phyloP scores from a whole-genome alignment of 2,329 filamentous ascomycete species.

The Fusarium vanettenii region DNA sequence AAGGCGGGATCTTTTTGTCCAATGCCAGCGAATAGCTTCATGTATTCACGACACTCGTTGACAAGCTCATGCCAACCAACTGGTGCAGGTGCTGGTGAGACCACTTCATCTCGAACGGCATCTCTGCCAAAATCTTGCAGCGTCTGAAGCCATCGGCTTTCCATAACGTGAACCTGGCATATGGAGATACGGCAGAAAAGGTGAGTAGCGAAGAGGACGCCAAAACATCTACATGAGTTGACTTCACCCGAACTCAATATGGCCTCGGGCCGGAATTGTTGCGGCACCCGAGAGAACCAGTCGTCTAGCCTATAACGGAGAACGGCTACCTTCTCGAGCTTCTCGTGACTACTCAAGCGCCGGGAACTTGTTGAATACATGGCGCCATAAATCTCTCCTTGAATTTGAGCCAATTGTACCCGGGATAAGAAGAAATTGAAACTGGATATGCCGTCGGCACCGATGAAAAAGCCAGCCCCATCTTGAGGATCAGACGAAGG shows the following conservation, averaged over 20 bases:
- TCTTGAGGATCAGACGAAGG: not conserved
- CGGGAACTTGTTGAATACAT: not conserved
- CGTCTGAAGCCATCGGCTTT: not conserved
- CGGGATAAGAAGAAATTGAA: slow-evolving; percentile 21
- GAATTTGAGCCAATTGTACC: slow-evolving; percentile 22
- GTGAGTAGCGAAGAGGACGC: slow-evolving; percentile 13
- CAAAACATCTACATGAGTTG: not conserved
- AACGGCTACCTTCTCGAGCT: not conserved
- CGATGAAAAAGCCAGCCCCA: not conserved
- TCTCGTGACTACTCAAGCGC: not conserved
- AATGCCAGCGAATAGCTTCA: not conserved
- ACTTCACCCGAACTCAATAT: not conserved
- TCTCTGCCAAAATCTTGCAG: not conserved
- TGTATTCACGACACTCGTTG: not conserved
- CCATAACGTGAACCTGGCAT: slow-evolving; percentile 1
- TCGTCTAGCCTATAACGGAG: not conserved
- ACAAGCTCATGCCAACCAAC: not conserved
- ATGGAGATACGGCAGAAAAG: not conserved
- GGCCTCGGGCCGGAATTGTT: not conserved
- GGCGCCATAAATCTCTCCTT: slow-evolving; percentile 21
- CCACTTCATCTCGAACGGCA: rapidly evolving
- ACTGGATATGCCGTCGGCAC: rapidly evolving
- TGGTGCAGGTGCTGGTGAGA: not conserved
- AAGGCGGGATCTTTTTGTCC: not conserved
- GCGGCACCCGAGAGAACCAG: slow-evolving; percentile 9